Evolutionary conservation across 805 yeast genomes (phyloP).

Genomic region (Starmerella scarabaei): DNA sequence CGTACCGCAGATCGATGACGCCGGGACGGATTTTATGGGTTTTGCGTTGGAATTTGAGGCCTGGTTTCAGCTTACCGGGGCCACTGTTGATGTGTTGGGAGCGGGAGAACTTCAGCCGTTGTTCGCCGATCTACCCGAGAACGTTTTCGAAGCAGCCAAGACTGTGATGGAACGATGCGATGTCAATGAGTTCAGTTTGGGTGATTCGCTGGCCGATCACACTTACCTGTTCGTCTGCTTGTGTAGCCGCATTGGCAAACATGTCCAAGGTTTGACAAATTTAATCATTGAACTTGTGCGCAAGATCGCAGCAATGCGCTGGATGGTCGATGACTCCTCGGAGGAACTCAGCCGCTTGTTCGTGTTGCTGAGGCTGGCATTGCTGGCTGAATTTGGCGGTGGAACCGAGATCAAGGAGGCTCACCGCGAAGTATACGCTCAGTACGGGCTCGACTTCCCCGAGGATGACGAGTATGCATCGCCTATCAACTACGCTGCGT

Average conservation of each 20-base stretch:
- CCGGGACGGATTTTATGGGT: conserved; percentile 14
- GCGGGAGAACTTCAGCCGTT: too few species aligned
- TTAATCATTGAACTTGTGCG: too few species aligned
- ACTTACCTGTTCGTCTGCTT: not conserved
- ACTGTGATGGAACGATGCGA: too few species aligned
- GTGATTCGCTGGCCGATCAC: not conserved
- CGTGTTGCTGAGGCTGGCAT: conserved; percentile 10
- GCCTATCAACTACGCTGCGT: conserved; percentile 74
- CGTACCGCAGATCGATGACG: conserved; percentile 17
- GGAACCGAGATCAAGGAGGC: conserved; percentile 30
- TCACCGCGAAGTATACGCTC: conserved; percentile 35
- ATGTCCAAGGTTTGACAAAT: too few species aligned
- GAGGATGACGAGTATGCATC: conserved; percentile 35
- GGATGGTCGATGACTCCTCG: conserved; percentile 12
- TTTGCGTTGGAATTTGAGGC: conserved; percentile 14
- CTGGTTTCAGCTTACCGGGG: conserved; percentile 12
- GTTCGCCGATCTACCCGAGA: too few species aligned
- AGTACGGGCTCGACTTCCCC: conserved; percentile 28
- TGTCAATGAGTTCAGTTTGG: too few species aligned
- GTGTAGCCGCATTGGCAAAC: too few species aligned
- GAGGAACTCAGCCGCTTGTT: conserved; percentile 5
- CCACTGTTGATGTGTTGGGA: too few species aligned
- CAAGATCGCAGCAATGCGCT: conserved; percentile 15
- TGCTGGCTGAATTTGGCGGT: conserved; percentile 50
- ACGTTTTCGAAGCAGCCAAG: too few species aligned